phyloP scores from a whole-genome alignment of 2,329 filamentous ascomycete genomes.

The Neocatenulostroma microsporum region DNA sequence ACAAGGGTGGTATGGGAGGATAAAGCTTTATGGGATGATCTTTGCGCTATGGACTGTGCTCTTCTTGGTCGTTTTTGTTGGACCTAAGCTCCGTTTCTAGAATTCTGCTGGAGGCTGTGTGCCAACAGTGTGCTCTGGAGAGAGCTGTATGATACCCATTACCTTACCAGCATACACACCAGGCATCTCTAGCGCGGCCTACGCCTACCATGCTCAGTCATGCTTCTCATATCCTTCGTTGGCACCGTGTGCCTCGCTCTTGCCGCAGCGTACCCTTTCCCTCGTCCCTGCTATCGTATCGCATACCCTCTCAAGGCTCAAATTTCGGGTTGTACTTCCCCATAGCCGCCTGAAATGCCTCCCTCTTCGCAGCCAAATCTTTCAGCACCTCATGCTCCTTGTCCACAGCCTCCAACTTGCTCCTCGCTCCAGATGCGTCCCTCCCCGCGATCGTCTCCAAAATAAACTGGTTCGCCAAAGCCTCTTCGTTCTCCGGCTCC shows the following conservation, averaged over 20 bases:
- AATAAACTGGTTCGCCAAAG: constrained; percentile 76
- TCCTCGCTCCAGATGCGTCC: constrained; percentile 52
- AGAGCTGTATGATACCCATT: background rate
- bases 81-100: constrained; percentile 27
- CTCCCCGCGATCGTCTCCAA: constrained; percentile 70
- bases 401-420: constrained; percentile 48
- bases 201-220: background rate
- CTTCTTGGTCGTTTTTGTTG: constrained; percentile 71
- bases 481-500: constrained; percentile 54
- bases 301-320: constrained; percentile 39
- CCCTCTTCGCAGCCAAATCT: constrained; percentile 77
- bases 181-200: background rate
- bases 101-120: no score
- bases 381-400: constrained; percentile 62
- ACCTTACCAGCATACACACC: background rate
- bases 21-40: constrained; percentile 72
- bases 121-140: no score
- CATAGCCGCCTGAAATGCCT: constrained; percentile 77
- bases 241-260: no score
- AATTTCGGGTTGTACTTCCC: constrained; percentile 83
- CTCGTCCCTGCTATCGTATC: background rate
- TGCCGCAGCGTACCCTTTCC: background rate
- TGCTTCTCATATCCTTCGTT: background rate
- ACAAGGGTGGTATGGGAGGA: constrained; percentile 74
- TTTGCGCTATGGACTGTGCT: constrained; percentile 71